Percentiles rank a stretch among this genome's conserved stretches.
phyloP scores from a whole-genome alignment of 1,139 yeast genomes.

The Debaryomycetaceae sp. region DNA sequence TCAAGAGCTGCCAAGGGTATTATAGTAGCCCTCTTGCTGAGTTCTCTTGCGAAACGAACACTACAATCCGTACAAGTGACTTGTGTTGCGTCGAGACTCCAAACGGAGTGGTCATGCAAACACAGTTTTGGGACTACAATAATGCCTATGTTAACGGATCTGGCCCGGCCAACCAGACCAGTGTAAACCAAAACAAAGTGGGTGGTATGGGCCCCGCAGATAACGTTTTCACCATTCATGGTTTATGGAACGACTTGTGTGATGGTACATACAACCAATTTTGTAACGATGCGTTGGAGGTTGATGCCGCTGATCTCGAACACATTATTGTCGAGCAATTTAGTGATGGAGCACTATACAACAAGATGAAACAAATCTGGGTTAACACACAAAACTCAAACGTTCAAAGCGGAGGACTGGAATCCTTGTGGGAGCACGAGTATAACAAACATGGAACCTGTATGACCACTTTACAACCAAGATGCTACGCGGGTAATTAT shows the following conservation, averaged over 20 bases:
- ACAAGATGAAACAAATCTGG: constrained; percentile 34
- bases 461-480: constrained; percentile 36
- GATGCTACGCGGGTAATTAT: constrained; percentile 32
- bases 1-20: constrained; percentile 7
- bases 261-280: constrained; percentile 31
- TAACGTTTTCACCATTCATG: constrained; percentile 36
- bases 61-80: constrained; percentile 20
- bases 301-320: constrained; percentile 25
- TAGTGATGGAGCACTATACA: constrained; percentile 23
- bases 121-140: constrained; percentile 42
- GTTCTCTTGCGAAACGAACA: constrained; percentile 13
- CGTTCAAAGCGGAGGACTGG: constrained; percentile 23
- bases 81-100: constrained; percentile 30
- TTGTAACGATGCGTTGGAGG: constrained; percentile 29
- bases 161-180: constrained; percentile 9
- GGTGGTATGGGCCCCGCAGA: constrained; percentile 10
- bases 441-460: constrained; percentile 45
- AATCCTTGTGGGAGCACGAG: constrained; percentile 38
- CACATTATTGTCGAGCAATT: constrained; percentile 27
- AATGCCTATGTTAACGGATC: constrained; percentile 16
- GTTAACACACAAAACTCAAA: constrained; percentile 31
- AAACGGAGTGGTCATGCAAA: constrained; percentile 31
- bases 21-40: constrained; percentile 7
- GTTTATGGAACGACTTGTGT: constrained; percentile 39
- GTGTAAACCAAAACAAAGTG: constrained; percentile 7